phyloP scores from a whole-genome alignment of 129 eudicot species.

The Pseudognaphalium luteoalbum region DNA sequence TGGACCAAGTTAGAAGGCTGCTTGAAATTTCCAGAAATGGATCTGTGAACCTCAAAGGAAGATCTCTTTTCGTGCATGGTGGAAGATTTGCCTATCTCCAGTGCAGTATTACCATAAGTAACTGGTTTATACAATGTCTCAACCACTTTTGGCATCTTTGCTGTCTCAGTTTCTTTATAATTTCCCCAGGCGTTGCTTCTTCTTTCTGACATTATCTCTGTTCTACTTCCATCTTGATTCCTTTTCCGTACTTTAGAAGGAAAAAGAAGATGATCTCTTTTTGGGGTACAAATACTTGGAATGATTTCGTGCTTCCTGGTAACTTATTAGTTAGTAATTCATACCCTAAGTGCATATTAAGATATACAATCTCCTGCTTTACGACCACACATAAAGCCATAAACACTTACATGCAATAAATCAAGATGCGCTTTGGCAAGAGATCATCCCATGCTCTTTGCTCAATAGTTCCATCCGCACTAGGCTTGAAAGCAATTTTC shows the following conservation, averaged over 20 bases:
- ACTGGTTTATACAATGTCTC: constrained; percentile 15
- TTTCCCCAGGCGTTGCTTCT: constrained; percentile 48
- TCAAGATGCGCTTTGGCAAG: constrained; percentile 65
- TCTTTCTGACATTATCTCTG: constrained; percentile 17
- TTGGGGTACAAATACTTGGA: constrained; percentile 56
- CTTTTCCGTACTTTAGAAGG: constrained; percentile 39
- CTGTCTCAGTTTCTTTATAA: constrained; percentile 9
- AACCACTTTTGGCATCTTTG: constrained; percentile 29
- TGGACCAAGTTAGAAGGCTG: constrained; percentile 30
- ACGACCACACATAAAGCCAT: not conserved
- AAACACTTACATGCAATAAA: constrained; percentile 73
- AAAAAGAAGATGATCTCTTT: constrained; percentile 62
- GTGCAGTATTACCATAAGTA: constrained; percentile 6
- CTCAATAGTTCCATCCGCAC: constrained; percentile 33
- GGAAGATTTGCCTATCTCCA: constrained; percentile 19
- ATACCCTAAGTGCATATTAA: not conserved
- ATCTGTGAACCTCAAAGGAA: constrained; percentile 5
- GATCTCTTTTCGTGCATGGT: constrained; percentile 11
- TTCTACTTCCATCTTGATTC: constrained; percentile 33
- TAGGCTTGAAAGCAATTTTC: constrained; percentile 37
- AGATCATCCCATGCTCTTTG: constrained; percentile 85
- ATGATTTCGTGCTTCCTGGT: constrained; percentile 69
- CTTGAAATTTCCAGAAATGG: constrained; percentile 17
- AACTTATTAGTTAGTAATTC: constrained; percentile 21
- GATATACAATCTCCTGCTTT: not conserved